Base-by-base conservation (phyloP, 805 yeast genomes). In the Grigorovia humatica region DNA sequence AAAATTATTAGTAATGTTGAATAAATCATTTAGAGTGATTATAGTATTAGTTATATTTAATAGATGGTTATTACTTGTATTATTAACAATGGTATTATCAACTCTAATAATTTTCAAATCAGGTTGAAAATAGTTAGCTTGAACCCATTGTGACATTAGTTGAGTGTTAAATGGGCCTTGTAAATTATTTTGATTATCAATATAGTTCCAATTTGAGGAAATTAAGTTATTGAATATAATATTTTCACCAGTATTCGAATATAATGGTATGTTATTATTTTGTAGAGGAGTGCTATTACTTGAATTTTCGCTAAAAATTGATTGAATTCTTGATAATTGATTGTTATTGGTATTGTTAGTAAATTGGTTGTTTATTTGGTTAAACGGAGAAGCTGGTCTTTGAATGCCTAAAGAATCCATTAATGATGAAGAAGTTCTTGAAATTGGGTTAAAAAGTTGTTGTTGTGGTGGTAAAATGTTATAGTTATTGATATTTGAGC, bases 161-260 rank as follows among this genome's bases (percentile, higher is more conserved):
- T 68, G 65, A 1, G 91, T 85, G 43, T 75, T 74, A 68, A 88
- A 88, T 2, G 96, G 96, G n/a, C 96, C 96, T 66, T 87, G 95
- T 51, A 80, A 79, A 48, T 70, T 74, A 11, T 85, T 87, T 49
- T 74, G 69, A 0, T 85, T 78, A 65, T 88, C 96, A 49, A 82
- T 70, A 66, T 88, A 88, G 51, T 72, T 71, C 96, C 96, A 88
- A 48, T 74, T 73, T 51, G 84, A 75, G 3, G 42, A 38, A 12
- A 15, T 38, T 12, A n/a, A 9, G 8, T 38, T 38, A n/a, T 43
- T 38, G 18, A 38, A 38, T 9, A 32, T 8, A 38, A 9, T 38
- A 15, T 13, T 38, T 7, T 38, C 15, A 38, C 13, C 8, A 9
- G 12, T 38, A 38, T 12, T n/a, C 2, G 8, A 38, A 8, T 7